Base-by-base conservation (phyloP, 805 yeast species). In the Priceomyces haplophilus region DNA sequence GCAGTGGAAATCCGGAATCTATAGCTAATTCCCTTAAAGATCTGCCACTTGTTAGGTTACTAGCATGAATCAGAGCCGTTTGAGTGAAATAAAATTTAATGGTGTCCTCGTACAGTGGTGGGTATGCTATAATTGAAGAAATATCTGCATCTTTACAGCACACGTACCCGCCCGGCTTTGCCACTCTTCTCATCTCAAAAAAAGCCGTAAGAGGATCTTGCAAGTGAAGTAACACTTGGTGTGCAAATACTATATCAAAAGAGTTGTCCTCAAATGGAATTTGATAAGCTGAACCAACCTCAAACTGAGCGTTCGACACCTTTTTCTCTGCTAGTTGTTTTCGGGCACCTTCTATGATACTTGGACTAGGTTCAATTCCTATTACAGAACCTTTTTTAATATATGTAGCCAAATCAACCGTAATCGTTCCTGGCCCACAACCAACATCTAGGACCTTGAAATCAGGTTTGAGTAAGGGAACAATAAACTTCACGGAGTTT, bases 381-480 rank as follows among this genome's bases (percentile, higher is more conserved):
- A 59, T 50, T 5, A 64, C 56, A 21, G 42, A 46, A 16, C 64
- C 69, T 23, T 45, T 37, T 4, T 51, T 46, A 3, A 61, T 59
- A 38, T 62, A 62, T 27, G 53, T 49, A 13, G 65, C 65, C 17
- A 69, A 45, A 41, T 61, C 72, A 4, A 48, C 34, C 3, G 71
- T 64, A 27, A 70, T 69, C 4, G 72, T 54, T 0, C 73, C 75
- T 3, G 74, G 74, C 0, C 76, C 76, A 48, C 68, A 61, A 7
- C 75, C 75, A 16, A 69, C 70, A 45, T 70, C 76, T 11, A 70
- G 58, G 6, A 69, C 48, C 29, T 48, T 45, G 31, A 51, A 49
- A 12, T 50, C 49, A 3, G 57, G 50, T 43, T 61, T 53, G 21
- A 69, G 36, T 24, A 58, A 49, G 3, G 61, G 59, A 12, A 61